A percentile compares a stretch with the other conserved stretches of the same genome.
These are phyloP conservation scores for Pneumocystis oryctolagi DNA, from an alignment of 1,139 yeast genomes.

Conservation along the genomic window DNA sequence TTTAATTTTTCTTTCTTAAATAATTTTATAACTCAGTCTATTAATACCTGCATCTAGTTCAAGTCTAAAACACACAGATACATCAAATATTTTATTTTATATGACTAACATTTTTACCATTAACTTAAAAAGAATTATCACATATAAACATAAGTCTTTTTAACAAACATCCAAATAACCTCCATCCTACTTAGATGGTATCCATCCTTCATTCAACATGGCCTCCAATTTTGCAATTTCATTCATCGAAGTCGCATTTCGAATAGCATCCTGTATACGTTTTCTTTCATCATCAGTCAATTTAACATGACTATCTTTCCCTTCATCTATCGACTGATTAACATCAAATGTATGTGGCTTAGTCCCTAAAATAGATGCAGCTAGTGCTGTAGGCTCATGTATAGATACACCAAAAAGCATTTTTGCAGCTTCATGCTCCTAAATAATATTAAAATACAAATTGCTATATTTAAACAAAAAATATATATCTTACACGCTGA, in stretches of 20 bases:
- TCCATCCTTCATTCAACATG: slow-evolving; percentile 12
- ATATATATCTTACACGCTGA: slow-evolving; percentile 15
- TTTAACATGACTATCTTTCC: slow-evolving; percentile 17
- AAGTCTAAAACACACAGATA: background rate
- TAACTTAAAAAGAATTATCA: background rate
- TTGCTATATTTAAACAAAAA: background rate
- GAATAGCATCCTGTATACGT: slow-evolving; percentile 38
- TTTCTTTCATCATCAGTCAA: slow-evolving; percentile 42
- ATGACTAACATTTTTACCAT: background rate
- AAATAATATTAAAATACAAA: background rate
- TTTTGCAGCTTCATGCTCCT: slow-evolving; percentile 36
- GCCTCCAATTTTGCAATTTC: slow-evolving; percentile 63
- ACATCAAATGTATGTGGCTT: slow-evolving; percentile 17
- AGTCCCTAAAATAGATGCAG: slow-evolving; percentile 20
- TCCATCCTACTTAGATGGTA: slow-evolving; percentile 5
- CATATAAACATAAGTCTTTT: background rate
- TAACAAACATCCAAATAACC: background rate
- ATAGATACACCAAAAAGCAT: slow-evolving; percentile 33
- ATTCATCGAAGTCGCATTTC: slow-evolving; percentile 48
- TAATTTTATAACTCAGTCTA: background rate
- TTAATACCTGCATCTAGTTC: background rate
- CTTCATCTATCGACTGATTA: slow-evolving; percentile 9
- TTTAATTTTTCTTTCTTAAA: background rate
- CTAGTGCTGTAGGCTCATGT: slow-evolving; percentile 23
- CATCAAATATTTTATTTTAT: background rate